These are phyloP conservation scores for Medicago arabica DNA, from an alignment of 306 rosid species.

Conservation along the genomic window DNA sequence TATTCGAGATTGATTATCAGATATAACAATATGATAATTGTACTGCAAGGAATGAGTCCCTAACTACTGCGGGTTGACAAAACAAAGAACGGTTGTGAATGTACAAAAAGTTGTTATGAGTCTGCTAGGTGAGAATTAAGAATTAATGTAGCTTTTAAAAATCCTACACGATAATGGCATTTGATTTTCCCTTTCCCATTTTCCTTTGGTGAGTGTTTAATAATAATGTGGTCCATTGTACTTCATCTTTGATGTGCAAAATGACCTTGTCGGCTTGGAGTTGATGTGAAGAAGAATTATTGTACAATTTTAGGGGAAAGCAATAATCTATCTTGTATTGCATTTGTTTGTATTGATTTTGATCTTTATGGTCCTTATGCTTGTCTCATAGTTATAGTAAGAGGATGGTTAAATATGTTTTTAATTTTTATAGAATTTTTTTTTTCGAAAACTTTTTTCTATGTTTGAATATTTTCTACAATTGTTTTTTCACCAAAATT, in stretches of 20 bases:
- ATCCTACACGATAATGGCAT: neutral
- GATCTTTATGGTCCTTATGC: neutral
- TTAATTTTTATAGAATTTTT: too few relatives aligned
- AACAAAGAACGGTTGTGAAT: neutral
- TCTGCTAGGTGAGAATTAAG: neutral
- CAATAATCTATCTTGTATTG: conserved; percentile 16
- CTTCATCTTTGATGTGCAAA: neutral
- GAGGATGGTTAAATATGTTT: too few relatives aligned
- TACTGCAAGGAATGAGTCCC: too few relatives aligned
- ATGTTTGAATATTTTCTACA: too few relatives aligned
- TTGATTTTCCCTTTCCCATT: neutral
- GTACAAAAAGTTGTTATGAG: neutral
- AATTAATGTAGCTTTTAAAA: neutral
- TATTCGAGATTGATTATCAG: too few relatives aligned
- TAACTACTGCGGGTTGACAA: too few relatives aligned
- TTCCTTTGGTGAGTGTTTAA: conserved; percentile 11
- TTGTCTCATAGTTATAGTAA: neutral
- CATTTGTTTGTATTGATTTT: conserved; percentile 16
- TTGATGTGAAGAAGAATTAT: neutral
- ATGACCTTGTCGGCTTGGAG: neutral
- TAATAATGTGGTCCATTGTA: conserved; percentile 22
- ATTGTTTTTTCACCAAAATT: too few relatives aligned
- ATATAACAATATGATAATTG: too few relatives aligned
- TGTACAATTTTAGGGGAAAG: conserved; percentile 2
- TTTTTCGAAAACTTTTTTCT: too few relatives aligned